Conservation (phyloP, 176 grass and related monocot species). For the Triticum turgidum region DNA sequence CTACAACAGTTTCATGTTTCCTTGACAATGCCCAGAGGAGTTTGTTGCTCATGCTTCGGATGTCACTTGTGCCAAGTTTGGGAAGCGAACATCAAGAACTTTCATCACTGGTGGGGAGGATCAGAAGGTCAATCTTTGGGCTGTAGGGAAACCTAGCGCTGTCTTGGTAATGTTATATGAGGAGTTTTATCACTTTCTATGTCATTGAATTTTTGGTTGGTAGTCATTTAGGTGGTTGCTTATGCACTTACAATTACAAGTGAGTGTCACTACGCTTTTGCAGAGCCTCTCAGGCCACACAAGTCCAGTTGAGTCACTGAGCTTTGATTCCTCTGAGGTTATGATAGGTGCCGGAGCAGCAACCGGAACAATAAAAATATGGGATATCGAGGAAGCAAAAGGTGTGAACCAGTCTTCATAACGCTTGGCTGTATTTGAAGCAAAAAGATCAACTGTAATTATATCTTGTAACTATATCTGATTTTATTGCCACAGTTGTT, state of each 20-base stretch:
- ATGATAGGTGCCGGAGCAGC: slow-evolving; percentile 77
- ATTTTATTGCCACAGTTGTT: slow-evolving; percentile 52
- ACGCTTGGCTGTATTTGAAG: neutral
- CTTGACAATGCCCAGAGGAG: slow-evolving; percentile 80
- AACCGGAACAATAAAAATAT: slow-evolving; percentile 89
- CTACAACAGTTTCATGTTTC: slow-evolving; percentile 27
- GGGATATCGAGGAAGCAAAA: slow-evolving; percentile 83
- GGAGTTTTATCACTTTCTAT: neutral
- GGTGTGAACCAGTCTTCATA: slow-evolving; percentile 38
- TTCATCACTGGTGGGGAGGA: slow-evolving; percentile 88
- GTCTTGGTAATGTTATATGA: slow-evolving; percentile 58
- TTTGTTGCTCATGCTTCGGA: slow-evolving; percentile 75
- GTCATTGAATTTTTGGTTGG: neutral
- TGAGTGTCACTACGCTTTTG: slow-evolving; percentile 18
- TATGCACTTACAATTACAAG: slow-evolving; percentile 22
- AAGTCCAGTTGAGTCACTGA: slow-evolving; percentile 86
- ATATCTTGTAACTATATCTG: neutral
- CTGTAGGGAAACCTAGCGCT: slow-evolving; percentile 72
- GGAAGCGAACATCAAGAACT: slow-evolving; percentile 67
- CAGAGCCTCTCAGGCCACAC: slow-evolving; percentile 81
- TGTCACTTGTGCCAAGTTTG: slow-evolving; percentile 91
- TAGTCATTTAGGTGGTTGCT: neutral
- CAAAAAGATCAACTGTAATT: neutral
- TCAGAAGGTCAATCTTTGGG: slow-evolving; percentile 91
- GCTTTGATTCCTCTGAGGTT: slow-evolving; percentile 86